Conservation (phyloP, 805 yeast genomes). For the Candida vaughaniae region DNA sequence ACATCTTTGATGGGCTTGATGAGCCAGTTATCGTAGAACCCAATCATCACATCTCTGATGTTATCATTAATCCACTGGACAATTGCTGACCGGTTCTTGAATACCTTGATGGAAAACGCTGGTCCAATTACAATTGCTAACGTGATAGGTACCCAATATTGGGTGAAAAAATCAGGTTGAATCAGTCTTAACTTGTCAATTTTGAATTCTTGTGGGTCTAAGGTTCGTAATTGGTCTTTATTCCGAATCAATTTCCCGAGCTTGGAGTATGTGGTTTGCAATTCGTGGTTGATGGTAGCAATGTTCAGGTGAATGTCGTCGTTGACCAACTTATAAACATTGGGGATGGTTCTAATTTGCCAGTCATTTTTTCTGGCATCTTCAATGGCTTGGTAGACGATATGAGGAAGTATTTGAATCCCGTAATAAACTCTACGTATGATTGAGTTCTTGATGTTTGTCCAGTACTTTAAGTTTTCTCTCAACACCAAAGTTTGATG, state of each 20-base stretch:
- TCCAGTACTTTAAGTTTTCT: conserved; percentile 37
- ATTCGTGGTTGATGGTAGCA: conserved; percentile 17
- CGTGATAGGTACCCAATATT: conserved; percentile 67
- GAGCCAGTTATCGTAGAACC: conserved; percentile 83
- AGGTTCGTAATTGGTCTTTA: conserved; percentile 2
- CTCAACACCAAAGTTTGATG: conserved; percentile 33
- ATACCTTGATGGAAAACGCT: conserved; percentile 35
- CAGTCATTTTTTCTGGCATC: neutral
- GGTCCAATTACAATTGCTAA: conserved; percentile 54
- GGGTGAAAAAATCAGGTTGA: conserved; percentile 15
- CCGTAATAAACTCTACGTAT: conserved; percentile 29
- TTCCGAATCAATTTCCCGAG: conserved; percentile 13
- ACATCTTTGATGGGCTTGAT: conserved; percentile 71
- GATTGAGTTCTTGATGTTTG: conserved; percentile 23
- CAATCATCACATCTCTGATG: conserved; percentile 59
- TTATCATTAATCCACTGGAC: conserved; percentile 56
- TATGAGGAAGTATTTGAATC: conserved; percentile 34
- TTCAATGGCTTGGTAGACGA: conserved; percentile 14
- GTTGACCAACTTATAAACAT: conserved; percentile 17
- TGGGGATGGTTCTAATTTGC: conserved; percentile 3
- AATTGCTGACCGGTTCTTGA: conserved; percentile 55
- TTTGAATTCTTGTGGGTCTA: conserved; percentile 3
- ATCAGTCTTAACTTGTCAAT: neutral
- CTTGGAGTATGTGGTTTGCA: conserved; percentile 18
- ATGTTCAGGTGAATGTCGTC: conserved; percentile 26